These are phyloP conservation scores for Fraxinus nigra DNA, from an alignment of 305 asterid genomes.

Conservation along the genomic window DNA sequence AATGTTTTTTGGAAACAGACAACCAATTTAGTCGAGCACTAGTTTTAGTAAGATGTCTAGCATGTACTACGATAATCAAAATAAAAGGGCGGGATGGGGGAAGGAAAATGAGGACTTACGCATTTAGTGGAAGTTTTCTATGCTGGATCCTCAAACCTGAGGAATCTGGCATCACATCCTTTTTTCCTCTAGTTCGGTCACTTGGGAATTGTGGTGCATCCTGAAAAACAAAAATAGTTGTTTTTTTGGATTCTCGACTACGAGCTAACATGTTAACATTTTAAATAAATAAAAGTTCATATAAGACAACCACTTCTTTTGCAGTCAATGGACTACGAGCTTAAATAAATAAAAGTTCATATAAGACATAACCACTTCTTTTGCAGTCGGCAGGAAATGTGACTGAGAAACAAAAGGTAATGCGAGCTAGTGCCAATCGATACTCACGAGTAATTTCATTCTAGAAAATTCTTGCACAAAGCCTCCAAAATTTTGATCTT, in stretches of 20 bases:
- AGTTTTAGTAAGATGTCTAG: neutral
- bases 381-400: neutral
- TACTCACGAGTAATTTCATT: conserved; percentile 45
- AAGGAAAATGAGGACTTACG: conserved; percentile 28
- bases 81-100: conserved; percentile 2
- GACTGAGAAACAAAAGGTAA: neutral
- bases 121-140: conserved; percentile 35
- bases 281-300: neutral
- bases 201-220: conserved; percentile 37
- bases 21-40: neutral
- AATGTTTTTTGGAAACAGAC: conserved; percentile 5
- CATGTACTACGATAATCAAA: neutral
- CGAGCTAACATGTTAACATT: neutral
- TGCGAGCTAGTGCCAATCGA: neutral
- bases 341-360: neutral
- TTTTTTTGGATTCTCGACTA: neutral
- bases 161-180: conserved; percentile 36
- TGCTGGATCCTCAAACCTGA: conserved; percentile 34
- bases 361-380: neutral
- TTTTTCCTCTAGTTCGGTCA: conserved; percentile 32
- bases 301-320: neutral
- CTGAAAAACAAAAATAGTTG: conserved; percentile 24
- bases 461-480: conserved; percentile 42
- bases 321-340: neutral
- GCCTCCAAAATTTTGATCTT: conserved; percentile 34